Evolutionary conservation across 805 yeast species (phyloP), one percentile per base, ranked within the genome.

Genomic region (Komagataella ulmi): DNA sequence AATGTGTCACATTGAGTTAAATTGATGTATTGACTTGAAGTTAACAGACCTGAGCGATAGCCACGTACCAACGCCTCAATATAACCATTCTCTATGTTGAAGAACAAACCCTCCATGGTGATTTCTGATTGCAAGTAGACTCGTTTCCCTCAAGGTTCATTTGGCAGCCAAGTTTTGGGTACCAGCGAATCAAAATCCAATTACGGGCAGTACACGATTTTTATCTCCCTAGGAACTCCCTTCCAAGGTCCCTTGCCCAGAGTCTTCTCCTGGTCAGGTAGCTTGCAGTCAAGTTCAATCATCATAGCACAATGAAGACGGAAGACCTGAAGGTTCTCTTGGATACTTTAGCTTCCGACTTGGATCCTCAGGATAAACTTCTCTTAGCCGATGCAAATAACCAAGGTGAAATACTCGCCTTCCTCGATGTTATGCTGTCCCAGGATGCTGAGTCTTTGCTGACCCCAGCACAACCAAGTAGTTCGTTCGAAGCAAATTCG

Each of bases 31-130:
- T 90, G 97, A 58, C 84, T 79, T 36, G 79, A 68, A 8, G 83
- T 79, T 50, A 93, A 66, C 24, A 93, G 74, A 0, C 96, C 96
- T 53, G 85, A 81, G 62, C 90, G 81, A 74, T 90, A 88, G 19
- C 99, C 99, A 62, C 99, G 83, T 46, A 91, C 95, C 40, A 95
- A 79, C 47, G 91, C 99, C 69, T 93, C 99, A 58, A 93, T 77
- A 70, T 77, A 93, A 19, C 99, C 99, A 65, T 76, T 64, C 50
- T 91, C 90, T 56, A 89, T 75, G 71, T 93, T 93, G 72, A 93
- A 93, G 68, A 75, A 88, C 49, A 91, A 76, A 24, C 97, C 97
- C 66, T 93, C 98, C 99, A 91, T 91, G 51, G 51, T 51, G 23
- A 21, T 30, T 30, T 3, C 40, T 5, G 40, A 30, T 30, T 30